Conservation (phyloP, 176 grass and related monocot genomes). For the Phoenix roebelenii region DNA sequence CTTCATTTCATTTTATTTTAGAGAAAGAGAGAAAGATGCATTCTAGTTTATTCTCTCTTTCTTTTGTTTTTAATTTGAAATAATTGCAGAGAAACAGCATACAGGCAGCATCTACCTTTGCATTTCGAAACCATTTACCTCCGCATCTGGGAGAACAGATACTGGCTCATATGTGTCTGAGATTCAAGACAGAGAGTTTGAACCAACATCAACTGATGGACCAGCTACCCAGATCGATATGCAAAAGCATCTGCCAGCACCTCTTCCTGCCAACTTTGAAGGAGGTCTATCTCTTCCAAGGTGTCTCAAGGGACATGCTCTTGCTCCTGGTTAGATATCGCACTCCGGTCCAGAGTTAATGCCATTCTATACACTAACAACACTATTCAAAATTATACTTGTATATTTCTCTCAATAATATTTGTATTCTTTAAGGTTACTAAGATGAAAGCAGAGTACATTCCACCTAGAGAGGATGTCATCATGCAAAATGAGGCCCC, state of each 20-base stretch:
- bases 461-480: conserved; percentile 88
- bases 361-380: background rate
- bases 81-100: conserved; percentile 76
- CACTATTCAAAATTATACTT: background rate
- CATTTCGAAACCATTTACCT: conserved; percentile 61
- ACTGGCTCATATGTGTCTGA: conserved; percentile 87
- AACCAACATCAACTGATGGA: conserved; percentile 97
- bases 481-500: conserved; percentile 83
- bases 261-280: conserved; percentile 71
- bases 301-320: conserved; percentile 57
- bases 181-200: conserved; percentile 80
- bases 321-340: conserved; percentile 37
- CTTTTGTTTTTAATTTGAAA: background rate
- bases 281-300: conserved; percentile 81
- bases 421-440: conserved; percentile 27
- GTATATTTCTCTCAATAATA: background rate
- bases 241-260: conserved; percentile 81
- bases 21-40: no score
- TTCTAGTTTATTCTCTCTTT: no score
- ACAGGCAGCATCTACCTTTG: conserved; percentile 66
- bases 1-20: no score
- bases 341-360: background rate
- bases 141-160: conserved; percentile 77
- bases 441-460: conserved; percentile 85
- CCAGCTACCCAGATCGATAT: conserved; percentile 85